phyloP scores from a whole-genome alignment of 805 yeast species.

The Wickerhamiella qilinensis region DNA sequence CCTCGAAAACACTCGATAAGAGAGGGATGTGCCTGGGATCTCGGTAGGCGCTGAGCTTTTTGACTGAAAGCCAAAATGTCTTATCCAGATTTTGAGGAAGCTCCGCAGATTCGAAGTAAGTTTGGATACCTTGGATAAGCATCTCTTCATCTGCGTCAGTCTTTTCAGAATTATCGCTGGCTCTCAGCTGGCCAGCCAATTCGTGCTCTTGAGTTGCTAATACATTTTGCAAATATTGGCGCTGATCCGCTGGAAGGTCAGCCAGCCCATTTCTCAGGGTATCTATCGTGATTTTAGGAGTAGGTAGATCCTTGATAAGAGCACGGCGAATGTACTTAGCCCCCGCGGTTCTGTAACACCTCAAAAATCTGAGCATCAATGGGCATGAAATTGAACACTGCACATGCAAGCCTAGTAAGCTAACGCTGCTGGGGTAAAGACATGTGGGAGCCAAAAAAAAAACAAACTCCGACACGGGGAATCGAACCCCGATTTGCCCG shows the following conservation, averaged over 20 bases:
- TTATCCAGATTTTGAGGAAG: neutral
- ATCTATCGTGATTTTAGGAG: neutral
- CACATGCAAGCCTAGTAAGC: neutral
- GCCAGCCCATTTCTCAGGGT: neutral
- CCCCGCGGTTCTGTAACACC: neutral
- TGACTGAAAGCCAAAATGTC: conserved; percentile 2
- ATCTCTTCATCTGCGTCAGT: too few species aligned
- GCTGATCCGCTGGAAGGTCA: neutral
- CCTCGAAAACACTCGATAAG: conserved; percentile 11
- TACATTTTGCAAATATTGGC: neutral
- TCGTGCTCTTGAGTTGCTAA: neutral
- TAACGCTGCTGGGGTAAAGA: too few species aligned
- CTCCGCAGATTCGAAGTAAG: neutral
- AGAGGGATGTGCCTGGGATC: conserved; percentile 5
- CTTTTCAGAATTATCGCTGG: neutral
- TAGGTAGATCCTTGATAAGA: too few species aligned
- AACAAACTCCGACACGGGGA: conserved; percentile 1
- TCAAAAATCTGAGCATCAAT: neutral
- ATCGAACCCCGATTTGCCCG: conserved; percentile 30
- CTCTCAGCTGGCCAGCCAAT: neutral
- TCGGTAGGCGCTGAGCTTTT: conserved; percentile 1
- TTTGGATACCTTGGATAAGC: neutral
- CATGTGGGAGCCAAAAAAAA: too few species aligned
- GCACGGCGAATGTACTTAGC: too few species aligned
- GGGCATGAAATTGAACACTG: neutral